These are phyloP conservation scores for Phytophthora citrophthora DNA, from an alignment of 352 stramenopile genomes.

Conservation along the genomic window DNA sequence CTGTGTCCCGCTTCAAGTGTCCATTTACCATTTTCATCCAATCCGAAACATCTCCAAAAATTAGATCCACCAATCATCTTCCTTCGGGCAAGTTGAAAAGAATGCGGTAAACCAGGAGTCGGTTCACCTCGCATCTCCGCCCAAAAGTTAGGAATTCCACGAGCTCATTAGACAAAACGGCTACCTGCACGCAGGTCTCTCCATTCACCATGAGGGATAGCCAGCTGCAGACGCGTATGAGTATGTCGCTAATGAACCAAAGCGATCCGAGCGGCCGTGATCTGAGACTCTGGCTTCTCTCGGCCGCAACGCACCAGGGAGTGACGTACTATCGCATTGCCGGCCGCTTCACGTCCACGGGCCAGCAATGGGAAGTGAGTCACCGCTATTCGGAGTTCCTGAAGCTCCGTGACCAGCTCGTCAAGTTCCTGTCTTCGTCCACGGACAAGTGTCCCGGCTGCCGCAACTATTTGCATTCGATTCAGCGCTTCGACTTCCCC, in stretches of 20 bases:
- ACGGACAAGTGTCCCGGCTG: slow-evolving; percentile 82
- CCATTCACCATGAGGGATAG: slow-evolving; percentile 40
- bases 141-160: slow-evolving; percentile 10
- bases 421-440: slow-evolving; percentile 78
- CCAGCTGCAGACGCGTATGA: slow-evolving; percentile 46
- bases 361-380: slow-evolving; percentile 83
- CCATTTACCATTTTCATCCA: slow-evolving; percentile 9
- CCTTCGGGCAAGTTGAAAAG: slow-evolving; percentile 1
- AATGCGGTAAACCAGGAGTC: slow-evolving; percentile 18
- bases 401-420: slow-evolving; percentile 68
- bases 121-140: slow-evolving; percentile 19
- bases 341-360: slow-evolving; percentile 64
- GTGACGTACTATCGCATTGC: slow-evolving; percentile 76
- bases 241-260: slow-evolving; percentile 64
- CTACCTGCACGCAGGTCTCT: background rate
- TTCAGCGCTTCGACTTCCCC: slow-evolving; percentile 83
- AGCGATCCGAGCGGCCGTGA: slow-evolving; percentile 47
- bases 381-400: slow-evolving; percentile 89
- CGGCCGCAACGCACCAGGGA: slow-evolving; percentile 52
- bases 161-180: slow-evolving; percentile 23
- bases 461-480: slow-evolving; percentile 78
- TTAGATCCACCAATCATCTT: background rate
- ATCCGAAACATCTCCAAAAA: background rate
- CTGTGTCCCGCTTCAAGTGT: slow-evolving; percentile 8
- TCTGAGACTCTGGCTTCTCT: slow-evolving; percentile 77